Evolutionary conservation across 495 filamentous ascomycete species (phyloP).

Genomic region (Chaetomidium leptoderma): DNA sequence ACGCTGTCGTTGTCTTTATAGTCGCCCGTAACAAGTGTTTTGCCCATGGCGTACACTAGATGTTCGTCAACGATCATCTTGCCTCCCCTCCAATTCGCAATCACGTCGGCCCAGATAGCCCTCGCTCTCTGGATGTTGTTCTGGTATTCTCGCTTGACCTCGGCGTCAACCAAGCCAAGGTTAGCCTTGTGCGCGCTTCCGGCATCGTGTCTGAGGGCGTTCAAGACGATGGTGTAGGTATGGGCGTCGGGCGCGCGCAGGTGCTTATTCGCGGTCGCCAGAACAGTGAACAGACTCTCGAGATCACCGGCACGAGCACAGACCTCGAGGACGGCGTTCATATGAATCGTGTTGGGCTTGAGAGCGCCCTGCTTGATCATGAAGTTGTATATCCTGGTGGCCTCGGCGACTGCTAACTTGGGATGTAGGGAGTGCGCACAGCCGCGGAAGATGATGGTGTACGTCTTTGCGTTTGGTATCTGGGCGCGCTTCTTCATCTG

Average conservation of each 20-base stretch:
- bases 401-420: conserved; percentile 53
- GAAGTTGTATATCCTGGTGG: conserved; percentile 65
- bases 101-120: conserved; percentile 74
- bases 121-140: conserved; percentile 54
- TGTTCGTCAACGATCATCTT: conserved; percentile 66
- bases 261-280: conserved; percentile 59
- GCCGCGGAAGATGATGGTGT: conserved; percentile 77
- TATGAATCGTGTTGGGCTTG: conserved; percentile 68
- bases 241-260: conserved; percentile 56
- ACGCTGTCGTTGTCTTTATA: conserved; percentile 60
- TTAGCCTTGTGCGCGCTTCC: conserved; percentile 11
- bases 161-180: conserved; percentile 13
- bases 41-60: conserved; percentile 71
- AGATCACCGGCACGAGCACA: conserved; percentile 66
- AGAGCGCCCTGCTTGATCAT: conserved; percentile 58
- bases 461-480: conserved; percentile 69
- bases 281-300: conserved; percentile 70
- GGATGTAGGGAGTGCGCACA: conserved; percentile 53
- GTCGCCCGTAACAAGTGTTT: conserved; percentile 58
- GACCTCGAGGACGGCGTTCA: conserved; percentile 78
- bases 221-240: conserved; percentile 79
- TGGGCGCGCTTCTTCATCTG: conserved; percentile 93
- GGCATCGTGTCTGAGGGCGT: conserved; percentile 53
- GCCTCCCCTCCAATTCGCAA: conserved; percentile 65
- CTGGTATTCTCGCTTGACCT: conserved; percentile 29